These are phyloP conservation scores for Crithidia sp. DNA, from an alignment of 208 protist genomes.

Conservation along the genomic window DNA sequence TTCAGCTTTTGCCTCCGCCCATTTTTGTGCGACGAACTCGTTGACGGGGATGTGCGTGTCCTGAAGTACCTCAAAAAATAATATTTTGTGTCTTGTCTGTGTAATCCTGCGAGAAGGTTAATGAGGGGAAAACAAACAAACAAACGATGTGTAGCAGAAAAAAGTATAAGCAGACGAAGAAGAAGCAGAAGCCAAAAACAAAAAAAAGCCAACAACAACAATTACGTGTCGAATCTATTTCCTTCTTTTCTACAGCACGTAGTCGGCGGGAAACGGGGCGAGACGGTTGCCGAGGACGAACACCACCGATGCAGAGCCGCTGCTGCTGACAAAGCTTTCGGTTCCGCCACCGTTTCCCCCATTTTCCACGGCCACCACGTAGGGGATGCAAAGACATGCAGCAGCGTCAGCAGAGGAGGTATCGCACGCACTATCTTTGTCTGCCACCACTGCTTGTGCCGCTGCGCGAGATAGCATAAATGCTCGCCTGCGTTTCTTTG, in stretches of 20 bases:
- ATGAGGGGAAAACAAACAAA: constrained; percentile 14
- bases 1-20: too few species aligned
- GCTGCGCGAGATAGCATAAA: too few species aligned
- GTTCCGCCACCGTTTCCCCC: too few species aligned
- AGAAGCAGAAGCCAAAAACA: neutral
- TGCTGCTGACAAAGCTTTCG: too few species aligned
- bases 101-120: too few species aligned
- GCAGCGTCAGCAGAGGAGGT: too few species aligned
- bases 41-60: too few species aligned
- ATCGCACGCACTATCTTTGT: too few species aligned
- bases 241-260: constrained; percentile 2
- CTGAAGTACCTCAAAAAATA: too few species aligned
- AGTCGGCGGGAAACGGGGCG: constrained; percentile 17
- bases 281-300: constrained; percentile 22
- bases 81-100: too few species aligned
- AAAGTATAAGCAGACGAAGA: neutral
- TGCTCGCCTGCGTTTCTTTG: neutral
- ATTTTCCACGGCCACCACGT: constrained; percentile 16
- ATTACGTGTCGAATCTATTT: neutral
- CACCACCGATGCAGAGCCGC: neutral
- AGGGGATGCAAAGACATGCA: constrained; percentile 9
- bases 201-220: constrained; percentile 8
- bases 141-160: neutral
- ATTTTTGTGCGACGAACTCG: too few species aligned
- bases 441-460: too few species aligned